Percentiles rank a stretch among this genome's conserved stretches.
Evolutionary conservation across 441 rosid species (phyloP).

Genomic region (Lepidium campestre): DNA sequence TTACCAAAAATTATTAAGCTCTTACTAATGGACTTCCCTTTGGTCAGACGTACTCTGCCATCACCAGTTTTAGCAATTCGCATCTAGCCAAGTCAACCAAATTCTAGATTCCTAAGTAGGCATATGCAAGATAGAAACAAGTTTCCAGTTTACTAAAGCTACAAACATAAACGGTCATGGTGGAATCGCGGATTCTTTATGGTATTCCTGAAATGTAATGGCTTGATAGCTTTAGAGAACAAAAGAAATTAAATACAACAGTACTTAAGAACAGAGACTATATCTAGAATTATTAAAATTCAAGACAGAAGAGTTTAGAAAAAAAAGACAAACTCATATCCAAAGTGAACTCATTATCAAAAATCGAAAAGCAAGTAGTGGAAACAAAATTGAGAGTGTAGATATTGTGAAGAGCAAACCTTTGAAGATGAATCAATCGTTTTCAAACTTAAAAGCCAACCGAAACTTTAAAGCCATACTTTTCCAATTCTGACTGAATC

Average conservation of each 20-base stretch:
- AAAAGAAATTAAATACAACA: neutral
- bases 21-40: conserved; percentile 91
- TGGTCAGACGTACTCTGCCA: conserved; percentile 79
- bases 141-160: no score
- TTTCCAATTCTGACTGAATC: conserved; percentile 29
- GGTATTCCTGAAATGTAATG: no score
- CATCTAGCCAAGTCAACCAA: conserved; percentile 92
- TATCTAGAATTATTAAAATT: neutral
- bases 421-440: no score
- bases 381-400: conserved; percentile 15
- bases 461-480: conserved; percentile 19
- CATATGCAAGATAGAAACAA: no score
- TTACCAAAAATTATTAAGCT: conserved; percentile 95
- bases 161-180: no score
- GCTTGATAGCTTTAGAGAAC: no score
- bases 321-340: conserved; percentile 23
- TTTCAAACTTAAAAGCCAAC: conserved; percentile 6
- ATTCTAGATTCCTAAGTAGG: conserved; percentile 60
- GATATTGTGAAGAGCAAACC: no score
- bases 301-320: neutral
- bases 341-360: conserved; percentile 22
- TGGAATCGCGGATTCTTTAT: no score
- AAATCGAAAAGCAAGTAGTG: neutral
- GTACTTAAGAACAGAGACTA: neutral
- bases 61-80: conserved; percentile 88